Conservation (phyloP, 768 basidiomycete genomes). For the Asterophora parasitica region DNA sequence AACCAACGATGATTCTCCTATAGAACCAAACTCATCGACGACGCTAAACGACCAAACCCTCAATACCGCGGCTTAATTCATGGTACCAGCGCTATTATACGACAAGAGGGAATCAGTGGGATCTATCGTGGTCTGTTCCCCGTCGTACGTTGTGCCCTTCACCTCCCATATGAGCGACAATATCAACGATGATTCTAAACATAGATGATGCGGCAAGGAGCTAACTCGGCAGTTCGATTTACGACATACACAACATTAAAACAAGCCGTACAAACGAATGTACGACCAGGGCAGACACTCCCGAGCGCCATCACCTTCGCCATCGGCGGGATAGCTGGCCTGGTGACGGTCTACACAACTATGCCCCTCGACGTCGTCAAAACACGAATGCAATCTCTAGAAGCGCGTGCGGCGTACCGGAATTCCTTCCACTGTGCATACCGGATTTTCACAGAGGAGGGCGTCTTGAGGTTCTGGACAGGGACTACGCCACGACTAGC, state of each 20-base stretch:
- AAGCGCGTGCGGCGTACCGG: constrained; percentile 76
- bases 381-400: constrained; percentile 94
- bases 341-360: constrained; percentile 91
- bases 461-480: constrained; percentile 89
- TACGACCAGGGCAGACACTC: constrained; percentile 77
- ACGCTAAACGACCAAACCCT: constrained; percentile 80
- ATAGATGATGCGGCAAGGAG: constrained; percentile 93
- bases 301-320: constrained; percentile 90
- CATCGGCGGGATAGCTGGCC: constrained; percentile 88
- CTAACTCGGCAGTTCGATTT: constrained; percentile 94
- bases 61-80: constrained; percentile 85
- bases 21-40: constrained; percentile 97
- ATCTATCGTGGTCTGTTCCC: constrained; percentile 92
- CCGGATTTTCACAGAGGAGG: constrained; percentile 91
- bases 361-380: constrained; percentile 93
- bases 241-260: constrained; percentile 93
- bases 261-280: constrained; percentile 83
- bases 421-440: constrained; percentile 97
- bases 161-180: background rate
- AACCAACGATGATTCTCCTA: background rate
- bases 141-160: constrained; percentile 58
- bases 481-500: constrained; percentile 90
- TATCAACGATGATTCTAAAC: constrained; percentile 24
- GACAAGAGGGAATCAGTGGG: constrained; percentile 78
- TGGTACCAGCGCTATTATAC: constrained; percentile 75